Evolutionary conservation across 371 early-diverging fungal genomes (phyloP).

Genomic region (Mucor irregularis): DNA sequence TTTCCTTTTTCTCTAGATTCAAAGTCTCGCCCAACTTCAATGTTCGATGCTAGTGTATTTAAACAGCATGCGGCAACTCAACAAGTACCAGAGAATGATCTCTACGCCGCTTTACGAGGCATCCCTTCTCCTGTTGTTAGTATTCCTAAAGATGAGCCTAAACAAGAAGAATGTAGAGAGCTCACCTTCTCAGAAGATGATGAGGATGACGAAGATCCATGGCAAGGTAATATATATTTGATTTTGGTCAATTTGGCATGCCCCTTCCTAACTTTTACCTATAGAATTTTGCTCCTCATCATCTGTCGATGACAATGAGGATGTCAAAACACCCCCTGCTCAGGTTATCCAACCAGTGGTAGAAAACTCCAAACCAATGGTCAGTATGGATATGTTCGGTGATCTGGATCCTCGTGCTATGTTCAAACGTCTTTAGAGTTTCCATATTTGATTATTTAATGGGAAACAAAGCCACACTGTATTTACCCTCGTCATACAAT

Average conservation of each 20-base stretch:
- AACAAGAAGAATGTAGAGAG: background rate
- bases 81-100: constrained; percentile 7
- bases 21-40: background rate
- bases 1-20: background rate
- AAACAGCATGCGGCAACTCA: background rate
- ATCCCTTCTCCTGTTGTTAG: constrained; percentile 2
- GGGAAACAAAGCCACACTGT: too few species aligned
- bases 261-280: background rate
- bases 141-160: background rate
- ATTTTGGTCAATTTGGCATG: background rate
- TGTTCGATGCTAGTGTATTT: constrained; percentile 7
- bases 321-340: background rate
- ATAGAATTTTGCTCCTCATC: constrained; percentile 24
- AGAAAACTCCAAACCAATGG: background rate
- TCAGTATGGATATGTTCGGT: constrained; percentile 8
- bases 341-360: constrained; percentile 4
- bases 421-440: constrained; percentile 15
- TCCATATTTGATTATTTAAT: too few species aligned
- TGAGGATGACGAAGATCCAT: constrained; percentile 20
- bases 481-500: too few species aligned
- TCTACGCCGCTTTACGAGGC: constrained; percentile 19
- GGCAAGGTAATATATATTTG: constrained; percentile 17
- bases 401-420: constrained; percentile 16
- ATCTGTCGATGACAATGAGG: constrained; percentile 5
- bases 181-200: constrained; percentile 1